Percentiles rank a stretch among this genome's conserved stretches.
Evolutionary conservation across 2,329 filamentous ascomycete species (phyloP).

Genomic region (Chlorencoelia australis): DNA sequence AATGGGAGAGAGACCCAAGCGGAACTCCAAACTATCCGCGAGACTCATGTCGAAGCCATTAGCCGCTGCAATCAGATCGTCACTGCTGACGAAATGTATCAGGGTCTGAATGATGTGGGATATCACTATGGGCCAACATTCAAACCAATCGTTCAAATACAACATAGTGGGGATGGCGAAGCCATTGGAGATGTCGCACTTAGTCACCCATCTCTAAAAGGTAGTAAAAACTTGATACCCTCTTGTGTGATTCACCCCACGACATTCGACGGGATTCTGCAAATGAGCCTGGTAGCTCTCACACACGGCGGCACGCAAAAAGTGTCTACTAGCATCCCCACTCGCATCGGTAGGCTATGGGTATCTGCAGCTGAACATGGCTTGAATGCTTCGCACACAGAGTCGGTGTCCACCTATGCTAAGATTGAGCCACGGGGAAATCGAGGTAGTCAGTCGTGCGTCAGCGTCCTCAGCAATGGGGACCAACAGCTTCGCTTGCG

Average conservation of each 20-base stretch:
- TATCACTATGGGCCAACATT: constrained; percentile 6
- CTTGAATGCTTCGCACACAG: background rate
- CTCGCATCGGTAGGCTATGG: background rate
- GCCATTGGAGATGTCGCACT: constrained; percentile 18
- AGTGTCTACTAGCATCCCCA: background rate
- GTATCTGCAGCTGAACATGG: background rate
- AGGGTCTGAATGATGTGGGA: background rate
- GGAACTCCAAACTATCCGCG: background rate
- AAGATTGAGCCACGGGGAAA: background rate
- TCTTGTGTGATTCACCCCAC: background rate
- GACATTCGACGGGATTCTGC: background rate
- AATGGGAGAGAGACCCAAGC: background rate
- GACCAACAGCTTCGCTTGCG: background rate
- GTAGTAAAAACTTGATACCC: no score
- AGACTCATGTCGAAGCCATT: background rate
- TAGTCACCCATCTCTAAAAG: background rate
- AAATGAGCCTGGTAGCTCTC: background rate
- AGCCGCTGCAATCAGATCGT: background rate
- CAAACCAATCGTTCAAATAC: background rate
- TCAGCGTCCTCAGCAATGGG: background rate
- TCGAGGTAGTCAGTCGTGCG: background rate
- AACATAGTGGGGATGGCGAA: constrained; percentile 9
- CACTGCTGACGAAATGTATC: constrained; percentile 1
- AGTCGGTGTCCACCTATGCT: background rate
- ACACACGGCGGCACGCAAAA: background rate